Evolutionary conservation across 2,329 filamentous ascomycete genomes (phyloP).

Genomic region (Penicillium sp.): DNA sequence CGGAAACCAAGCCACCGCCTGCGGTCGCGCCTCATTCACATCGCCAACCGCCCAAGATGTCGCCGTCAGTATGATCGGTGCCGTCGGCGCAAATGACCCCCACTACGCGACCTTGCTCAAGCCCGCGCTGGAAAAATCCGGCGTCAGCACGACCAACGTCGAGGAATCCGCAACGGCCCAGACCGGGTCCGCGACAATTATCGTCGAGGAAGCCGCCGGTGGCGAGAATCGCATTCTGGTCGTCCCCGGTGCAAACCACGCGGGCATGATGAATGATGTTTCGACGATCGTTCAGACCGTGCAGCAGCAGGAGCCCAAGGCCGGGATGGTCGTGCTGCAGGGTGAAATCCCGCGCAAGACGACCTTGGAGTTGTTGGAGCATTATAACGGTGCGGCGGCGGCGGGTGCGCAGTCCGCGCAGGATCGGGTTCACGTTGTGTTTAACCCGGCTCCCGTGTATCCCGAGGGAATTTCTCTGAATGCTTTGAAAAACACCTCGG

Average conservation of each 20-base stretch:
- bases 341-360: constrained; percentile 18
- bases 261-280: constrained; percentile 27
- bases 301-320: not conserved
- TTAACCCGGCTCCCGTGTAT: constrained; percentile 78
- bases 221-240: constrained; percentile 66
- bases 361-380: constrained; percentile 12
- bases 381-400: constrained; percentile 10
- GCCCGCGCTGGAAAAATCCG: constrained; percentile 49
- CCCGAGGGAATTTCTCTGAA: constrained; percentile 55
- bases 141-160: constrained; percentile 53
- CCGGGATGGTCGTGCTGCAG: constrained; percentile 15
- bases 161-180: constrained; percentile 40
- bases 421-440: constrained; percentile 48
- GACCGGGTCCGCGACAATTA: constrained; percentile 54
- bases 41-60: constrained; percentile 36
- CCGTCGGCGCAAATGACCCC: constrained; percentile 55
- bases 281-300: constrained; percentile 23
- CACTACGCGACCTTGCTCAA: constrained; percentile 54
- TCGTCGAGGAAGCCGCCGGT: constrained; percentile 63
- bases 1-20: constrained; percentile 20
- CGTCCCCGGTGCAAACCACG: constrained; percentile 58
- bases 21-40: constrained; percentile 17
- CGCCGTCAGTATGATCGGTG: constrained; percentile 60
- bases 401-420: not conserved
- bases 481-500: constrained; percentile 10